Evolutionary conservation across 257 asterid species (phyloP), one percentile per base, ranked within the genome.

Genomic region (Haberlea rhodopensis): DNA sequence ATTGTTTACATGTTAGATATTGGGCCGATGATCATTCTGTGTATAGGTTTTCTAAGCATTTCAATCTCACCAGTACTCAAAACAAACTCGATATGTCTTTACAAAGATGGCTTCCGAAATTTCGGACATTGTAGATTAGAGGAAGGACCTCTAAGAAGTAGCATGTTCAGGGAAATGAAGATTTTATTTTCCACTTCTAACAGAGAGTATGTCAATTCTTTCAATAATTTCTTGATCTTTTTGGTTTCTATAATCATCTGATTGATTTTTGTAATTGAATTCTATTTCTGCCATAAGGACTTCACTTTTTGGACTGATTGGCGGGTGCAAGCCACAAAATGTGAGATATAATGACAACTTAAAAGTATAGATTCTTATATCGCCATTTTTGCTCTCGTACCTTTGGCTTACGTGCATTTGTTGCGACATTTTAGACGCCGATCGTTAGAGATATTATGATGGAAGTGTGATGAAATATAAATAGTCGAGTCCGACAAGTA

Each of bases 71-170:
- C 8, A 11, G 71, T 76, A 51, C 56, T 51, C 29, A 29, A 8
- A 63, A 40, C 22, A 51, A 25, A 63, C 45, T 69, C 57, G 66
- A 69, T 24, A 59, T 21, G 60, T 43, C 24, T 43, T 62, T 19
- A 29, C 61, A 6, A 78, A 62, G 75, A 53, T 63, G 85, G 75
- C 66, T 63, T 40, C 70, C 62, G 74, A 73, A 72, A 31, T 82
- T 78, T 84, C 79, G 87, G 81, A 78, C 73, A 74, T 74, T 82
- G 87, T 84, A 84, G 92, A 85, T 74, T 73, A 66, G 71, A 77
- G 73, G 69, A 65, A 79, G 52, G 83, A 64, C 73, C 71, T 80
- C 71, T 76, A 79, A 63, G 71, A 63, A 72, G 71, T 71, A 71
- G 66, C 53, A 75, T 52, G 68, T 62, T 62, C 48, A 40, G 67